phyloP scores from a whole-genome alignment of 352 stramenopile species.

The Phytophthora palmivora region DNA sequence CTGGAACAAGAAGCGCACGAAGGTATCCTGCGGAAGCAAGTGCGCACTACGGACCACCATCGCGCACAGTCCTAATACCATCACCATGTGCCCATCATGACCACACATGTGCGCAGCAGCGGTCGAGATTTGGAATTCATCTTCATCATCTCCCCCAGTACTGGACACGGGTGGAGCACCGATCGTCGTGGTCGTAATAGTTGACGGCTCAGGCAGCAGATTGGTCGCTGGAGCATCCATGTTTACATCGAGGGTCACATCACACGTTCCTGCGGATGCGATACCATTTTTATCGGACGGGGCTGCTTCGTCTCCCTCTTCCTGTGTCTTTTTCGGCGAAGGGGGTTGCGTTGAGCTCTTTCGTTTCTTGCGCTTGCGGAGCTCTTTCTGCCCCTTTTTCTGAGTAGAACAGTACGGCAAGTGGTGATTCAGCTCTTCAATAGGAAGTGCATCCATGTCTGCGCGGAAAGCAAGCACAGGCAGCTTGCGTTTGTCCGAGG shows the following conservation, averaged over 20 bases:
- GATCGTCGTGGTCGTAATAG: conserved; percentile 34
- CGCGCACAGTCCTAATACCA: conserved; percentile 91
- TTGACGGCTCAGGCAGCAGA: conserved; percentile 28
- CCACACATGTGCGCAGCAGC: conserved; percentile 93
- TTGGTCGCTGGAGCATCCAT: conserved; percentile 22
- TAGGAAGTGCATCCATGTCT: conserved; percentile 97
- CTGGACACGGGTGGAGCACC: conserved; percentile 40
- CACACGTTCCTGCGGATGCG: conserved; percentile 7
- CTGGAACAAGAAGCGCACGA: conserved; percentile 95
- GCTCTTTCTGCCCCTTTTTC: conserved; percentile 63
- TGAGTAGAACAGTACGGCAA: conserved; percentile 81
- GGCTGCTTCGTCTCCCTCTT: conserved; percentile 1
- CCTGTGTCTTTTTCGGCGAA: conserved; percentile 14
- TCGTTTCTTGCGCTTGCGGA: conserved; percentile 74
- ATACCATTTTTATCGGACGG: conserved; percentile 8
- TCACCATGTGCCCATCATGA: conserved; percentile 96
- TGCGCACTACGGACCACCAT: conserved; percentile 81
- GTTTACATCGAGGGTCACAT: conserved; percentile 27
- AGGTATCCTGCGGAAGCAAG: conserved; percentile 70
- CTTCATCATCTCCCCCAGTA: conserved; percentile 38
- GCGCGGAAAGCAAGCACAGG: conserved; percentile 93
- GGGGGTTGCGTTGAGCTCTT: conserved; percentile 40
- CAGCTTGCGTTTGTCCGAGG: conserved; percentile 60
- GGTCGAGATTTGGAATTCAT: conserved; percentile 31
- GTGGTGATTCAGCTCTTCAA: conserved; percentile 87